Percentiles rank a stretch among this genome's conserved stretches.
Evolutionary conservation across 2,329 filamentous ascomycete species (phyloP).

Genomic region (Venturiaceae sp.): DNA sequence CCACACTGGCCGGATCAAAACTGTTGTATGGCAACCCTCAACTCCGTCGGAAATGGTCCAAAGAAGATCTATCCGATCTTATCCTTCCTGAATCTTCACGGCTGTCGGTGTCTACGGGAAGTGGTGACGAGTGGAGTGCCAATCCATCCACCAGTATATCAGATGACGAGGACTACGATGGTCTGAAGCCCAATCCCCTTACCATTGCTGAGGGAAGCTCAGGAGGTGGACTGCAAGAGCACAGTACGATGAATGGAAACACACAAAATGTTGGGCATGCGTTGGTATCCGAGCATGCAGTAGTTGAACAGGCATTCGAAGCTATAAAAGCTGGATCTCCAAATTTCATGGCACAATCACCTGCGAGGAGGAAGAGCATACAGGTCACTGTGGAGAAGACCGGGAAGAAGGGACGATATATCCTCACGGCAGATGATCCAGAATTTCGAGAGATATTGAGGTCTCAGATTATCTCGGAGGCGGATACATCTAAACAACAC

Average conservation of each 20-base stretch:
- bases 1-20: neutral
- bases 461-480: constrained; percentile 31
- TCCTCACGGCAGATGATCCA: constrained; percentile 39
- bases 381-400: constrained; percentile 38
- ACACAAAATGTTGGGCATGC: neutral
- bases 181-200: constrained; percentile 25
- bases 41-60: neutral
- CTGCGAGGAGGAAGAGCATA: constrained; percentile 27
- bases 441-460: constrained; percentile 37
- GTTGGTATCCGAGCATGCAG: neutral
- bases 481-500: constrained; percentile 7
- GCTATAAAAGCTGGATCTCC: neutral
- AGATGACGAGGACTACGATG: constrained; percentile 32
- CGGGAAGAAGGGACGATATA: constrained; percentile 34
- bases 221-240: constrained; percentile 15
- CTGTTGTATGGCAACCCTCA: neutral
- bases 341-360: neutral
- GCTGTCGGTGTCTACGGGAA: neutral
- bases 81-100: neutral
- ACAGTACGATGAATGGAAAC: constrained; percentile 8
- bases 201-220: constrained; percentile 24
- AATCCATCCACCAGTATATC: neutral
- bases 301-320: neutral
- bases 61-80: neutral
- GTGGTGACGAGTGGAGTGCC: constrained; percentile 7